These are phyloP conservation scores for Coniochaeta ligniaria DNA, from an alignment of 2,329 filamentous ascomycete genomes.

Conservation along the genomic window DNA sequence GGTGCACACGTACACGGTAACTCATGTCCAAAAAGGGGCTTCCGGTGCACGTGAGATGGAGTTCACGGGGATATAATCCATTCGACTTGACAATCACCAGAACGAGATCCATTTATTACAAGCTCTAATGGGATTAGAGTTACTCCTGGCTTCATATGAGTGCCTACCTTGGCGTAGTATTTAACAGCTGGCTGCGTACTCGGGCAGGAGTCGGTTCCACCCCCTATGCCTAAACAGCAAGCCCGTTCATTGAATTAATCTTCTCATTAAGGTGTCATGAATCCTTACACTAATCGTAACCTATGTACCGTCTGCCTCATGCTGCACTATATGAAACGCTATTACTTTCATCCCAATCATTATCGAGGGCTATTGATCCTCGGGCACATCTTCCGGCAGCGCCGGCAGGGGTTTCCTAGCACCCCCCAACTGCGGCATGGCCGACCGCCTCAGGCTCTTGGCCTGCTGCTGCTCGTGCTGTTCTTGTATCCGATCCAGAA, in stretches of 20 bases:
- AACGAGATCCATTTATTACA: no score
- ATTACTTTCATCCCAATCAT: not conserved
- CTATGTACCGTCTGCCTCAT: not conserved
- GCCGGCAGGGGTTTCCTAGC: slow-evolving; percentile 1
- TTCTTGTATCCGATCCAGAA: not conserved
- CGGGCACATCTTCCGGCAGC: slow-evolving; percentile 1
- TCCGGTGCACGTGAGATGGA: no score
- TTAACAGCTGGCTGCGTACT: no score
- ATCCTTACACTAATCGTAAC: not conserved
- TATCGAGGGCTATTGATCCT: not conserved
- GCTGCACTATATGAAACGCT: not conserved
- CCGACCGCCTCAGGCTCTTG: not conserved
- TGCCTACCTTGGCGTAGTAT: no score
- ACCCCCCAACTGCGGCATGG: not conserved
- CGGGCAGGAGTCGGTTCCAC: no score
- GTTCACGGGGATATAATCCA: no score
- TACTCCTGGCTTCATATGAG: no score
- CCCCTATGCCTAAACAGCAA: no score
- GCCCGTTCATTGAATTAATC: not conserved
- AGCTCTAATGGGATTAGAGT: no score
- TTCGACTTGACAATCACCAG: no score
- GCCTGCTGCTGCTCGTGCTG: not conserved
- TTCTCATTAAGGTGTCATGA: not conserved
- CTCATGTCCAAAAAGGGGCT: no score
- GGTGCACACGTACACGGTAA: no score